Base-by-base conservation (phyloP, 2,329 filamentous ascomycete genomes). In the Leptographium radiaticola region DNA sequence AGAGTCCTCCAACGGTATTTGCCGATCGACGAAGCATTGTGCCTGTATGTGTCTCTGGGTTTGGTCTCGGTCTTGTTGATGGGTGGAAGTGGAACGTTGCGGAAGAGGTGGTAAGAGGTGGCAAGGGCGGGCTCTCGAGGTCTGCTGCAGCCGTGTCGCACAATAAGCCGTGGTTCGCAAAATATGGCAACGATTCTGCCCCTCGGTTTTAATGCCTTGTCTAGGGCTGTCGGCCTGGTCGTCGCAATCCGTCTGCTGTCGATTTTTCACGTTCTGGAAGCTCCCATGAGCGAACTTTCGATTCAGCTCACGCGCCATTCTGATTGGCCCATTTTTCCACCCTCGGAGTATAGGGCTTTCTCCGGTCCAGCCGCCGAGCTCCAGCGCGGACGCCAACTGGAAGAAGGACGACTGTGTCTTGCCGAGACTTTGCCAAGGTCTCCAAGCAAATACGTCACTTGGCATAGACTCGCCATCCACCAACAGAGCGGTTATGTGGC, bases 191-290 rank as follows among this genome's bases (percentile, higher is more conserved):
- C 25, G 5, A 25, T 25, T 25, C 25, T 25, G 25, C 25, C 25
- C 25, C 34, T 36, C 6, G 34, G 3, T 2, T 7, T 7, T n/a
- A 31, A 16, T 6, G 25, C 43, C 30, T 45, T 30, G 43, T 25
- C 13, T 31, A 11, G 43, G 16, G 43, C 15, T 15, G 13, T 13
- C 30, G 43, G 25, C 16, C 30, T 15, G 25, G 43, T 33, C 43
- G 43, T 45, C 16, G 25, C 43, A 45, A n/a, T 15, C 20, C 25
- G 20, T 31, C 15, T n/a, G 12, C 25, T 16, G 20, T 6, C 8
- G 25, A n/a, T 42, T 51, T 51, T 51, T 44, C 20, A 6, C 30
- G 36, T 56, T 56, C 54, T 55, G 45, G 54, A 54, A 58, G 56
- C 56, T 58, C 54, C 56, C 36, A 43, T 38, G 13, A 34, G 11